A percentile compares a stretch with the other conserved stretches of the same genome.
Conservation (phyloP, 805 yeast genomes). For the Cyberlindnera mycetangii region DNA sequence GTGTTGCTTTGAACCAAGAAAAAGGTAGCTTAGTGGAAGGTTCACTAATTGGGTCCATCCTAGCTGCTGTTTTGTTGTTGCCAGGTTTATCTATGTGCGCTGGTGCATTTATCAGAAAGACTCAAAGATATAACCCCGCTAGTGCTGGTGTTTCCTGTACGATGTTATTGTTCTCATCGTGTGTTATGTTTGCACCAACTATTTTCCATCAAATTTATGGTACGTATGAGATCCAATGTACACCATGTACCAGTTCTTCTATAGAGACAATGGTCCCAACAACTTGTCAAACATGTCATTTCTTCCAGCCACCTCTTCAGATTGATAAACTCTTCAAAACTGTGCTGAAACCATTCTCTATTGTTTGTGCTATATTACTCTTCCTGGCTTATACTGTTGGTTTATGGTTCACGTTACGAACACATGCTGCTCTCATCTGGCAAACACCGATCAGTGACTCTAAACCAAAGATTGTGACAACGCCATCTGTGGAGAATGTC, state of each 20-base stretch:
- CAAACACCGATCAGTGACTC: slow-evolving; percentile 51
- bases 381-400: slow-evolving; percentile 87
- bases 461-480: slow-evolving; percentile 19
- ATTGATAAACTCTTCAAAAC: slow-evolving; percentile 62
- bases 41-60: slow-evolving; percentile 86
- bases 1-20: slow-evolving; percentile 83
- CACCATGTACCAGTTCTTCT: slow-evolving; percentile 38
- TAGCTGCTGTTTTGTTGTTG: slow-evolving; percentile 86
- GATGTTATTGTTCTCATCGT: slow-evolving; percentile 85
- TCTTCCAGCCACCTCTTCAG: slow-evolving; percentile 71
- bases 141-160: slow-evolving; percentile 98
- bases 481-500: slow-evolving; percentile 16
- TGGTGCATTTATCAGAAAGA: slow-evolving; percentile 88
- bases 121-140: slow-evolving; percentile 93
- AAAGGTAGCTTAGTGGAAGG: slow-evolving; percentile 94
- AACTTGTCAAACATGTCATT: slow-evolving; percentile 68
- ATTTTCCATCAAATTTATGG: slow-evolving; percentile 89
- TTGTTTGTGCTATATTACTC: slow-evolving; percentile 74
- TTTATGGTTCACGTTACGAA: slow-evolving; percentile 85
- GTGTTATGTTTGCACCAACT: slow-evolving; percentile 91
- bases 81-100: slow-evolving; percentile 98
- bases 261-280: slow-evolving; percentile 23
- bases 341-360: slow-evolving; percentile 78
- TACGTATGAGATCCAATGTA: slow-evolving; percentile 73
- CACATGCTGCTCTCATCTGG: slow-evolving; percentile 98